These are phyloP conservation scores for Asterochloris erici DNA, from an alignment of 139 green algal genomes.

Conservation along the genomic window DNA sequence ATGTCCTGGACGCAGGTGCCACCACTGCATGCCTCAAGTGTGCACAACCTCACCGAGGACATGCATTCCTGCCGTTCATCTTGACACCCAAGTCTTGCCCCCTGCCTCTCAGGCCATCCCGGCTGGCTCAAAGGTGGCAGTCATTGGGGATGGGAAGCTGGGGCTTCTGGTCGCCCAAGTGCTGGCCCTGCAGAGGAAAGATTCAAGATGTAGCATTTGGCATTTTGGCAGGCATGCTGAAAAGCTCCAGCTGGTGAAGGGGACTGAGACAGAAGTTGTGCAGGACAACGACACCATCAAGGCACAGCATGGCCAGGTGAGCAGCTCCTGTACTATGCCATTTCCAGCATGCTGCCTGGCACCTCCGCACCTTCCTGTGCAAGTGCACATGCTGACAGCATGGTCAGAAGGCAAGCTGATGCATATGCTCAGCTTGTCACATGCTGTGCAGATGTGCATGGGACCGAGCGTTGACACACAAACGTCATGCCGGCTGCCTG, in stretches of 20 bases:
- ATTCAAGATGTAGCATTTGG: slow-evolving; percentile 9
- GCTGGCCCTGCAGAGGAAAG: slow-evolving; percentile 14
- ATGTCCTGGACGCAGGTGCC: too few species aligned
- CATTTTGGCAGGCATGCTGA: slow-evolving; percentile 54
- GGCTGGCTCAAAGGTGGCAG: slow-evolving; percentile 22
- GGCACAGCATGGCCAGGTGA: slow-evolving; percentile 2
- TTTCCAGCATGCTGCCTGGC: too few species aligned
- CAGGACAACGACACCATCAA: background rate
- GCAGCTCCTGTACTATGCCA: background rate
- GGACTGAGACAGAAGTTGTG: slow-evolving; percentile 11
- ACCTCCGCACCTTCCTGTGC: too few species aligned
- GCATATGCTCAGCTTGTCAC: too few species aligned
- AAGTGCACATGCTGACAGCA: too few species aligned
- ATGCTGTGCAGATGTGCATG: too few species aligned
- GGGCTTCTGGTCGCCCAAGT: slow-evolving; percentile 56
- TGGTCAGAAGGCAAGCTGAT: too few species aligned
- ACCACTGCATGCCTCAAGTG: too few species aligned
- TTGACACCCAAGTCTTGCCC: background rate
- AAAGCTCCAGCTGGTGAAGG: slow-evolving; percentile 60
- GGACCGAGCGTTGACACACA: too few species aligned
- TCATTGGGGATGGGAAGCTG: slow-evolving; percentile 71
- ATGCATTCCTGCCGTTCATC: background rate
- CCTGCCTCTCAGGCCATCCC: slow-evolving; percentile 12
- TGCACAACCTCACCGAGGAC: too few species aligned
- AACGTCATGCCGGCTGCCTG: too few species aligned